phyloP scores from a whole-genome alignment of 768 basidiomycete species.

The Strobilomyces dryophilus region DNA sequence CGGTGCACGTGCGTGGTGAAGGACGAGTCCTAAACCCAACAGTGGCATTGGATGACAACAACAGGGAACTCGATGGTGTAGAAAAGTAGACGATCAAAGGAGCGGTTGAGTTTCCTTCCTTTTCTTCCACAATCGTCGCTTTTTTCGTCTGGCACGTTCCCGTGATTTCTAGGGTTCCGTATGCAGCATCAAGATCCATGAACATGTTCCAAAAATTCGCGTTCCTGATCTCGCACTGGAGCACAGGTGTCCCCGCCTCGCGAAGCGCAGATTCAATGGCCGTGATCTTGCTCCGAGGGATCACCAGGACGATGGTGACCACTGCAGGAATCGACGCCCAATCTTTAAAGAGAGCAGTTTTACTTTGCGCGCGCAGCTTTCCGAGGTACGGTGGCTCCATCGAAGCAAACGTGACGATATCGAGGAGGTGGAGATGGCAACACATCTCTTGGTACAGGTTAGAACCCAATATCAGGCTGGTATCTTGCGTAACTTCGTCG shows the following conservation, averaged over 20 bases:
- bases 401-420: conserved; percentile 32
- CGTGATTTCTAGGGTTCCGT: conserved; percentile 15
- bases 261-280: conserved; percentile 23
- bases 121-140: conserved; percentile 18
- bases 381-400: conserved; percentile 13
- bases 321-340: conserved; percentile 29
- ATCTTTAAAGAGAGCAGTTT: conserved; percentile 25
- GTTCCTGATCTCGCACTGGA: conserved; percentile 23
- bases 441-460: conserved; percentile 46
- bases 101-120: conserved; percentile 12
- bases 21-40: conserved; percentile 22
- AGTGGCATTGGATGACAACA: conserved; percentile 8
- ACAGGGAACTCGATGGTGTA: conserved; percentile 13
- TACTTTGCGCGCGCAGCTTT: conserved; percentile 3
- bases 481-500: conserved; percentile 12
- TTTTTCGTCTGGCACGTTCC: conserved; percentile 17
- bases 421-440: conserved; percentile 39
- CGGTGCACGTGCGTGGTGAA: conserved; percentile 6
- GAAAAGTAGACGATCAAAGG: conserved; percentile 26
- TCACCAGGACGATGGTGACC: conserved; percentile 29
- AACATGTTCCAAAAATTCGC: conserved; percentile 15
- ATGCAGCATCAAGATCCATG: conserved; percentile 17
- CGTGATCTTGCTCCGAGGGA: conserved; percentile 28
- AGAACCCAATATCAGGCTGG: conserved; percentile 19
- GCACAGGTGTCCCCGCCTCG: conserved; percentile 17